Evolutionary conservation across 257 asterid species (phyloP), one percentile per base, ranked within the genome.

Genomic region (Echium plantagineum): DNA sequence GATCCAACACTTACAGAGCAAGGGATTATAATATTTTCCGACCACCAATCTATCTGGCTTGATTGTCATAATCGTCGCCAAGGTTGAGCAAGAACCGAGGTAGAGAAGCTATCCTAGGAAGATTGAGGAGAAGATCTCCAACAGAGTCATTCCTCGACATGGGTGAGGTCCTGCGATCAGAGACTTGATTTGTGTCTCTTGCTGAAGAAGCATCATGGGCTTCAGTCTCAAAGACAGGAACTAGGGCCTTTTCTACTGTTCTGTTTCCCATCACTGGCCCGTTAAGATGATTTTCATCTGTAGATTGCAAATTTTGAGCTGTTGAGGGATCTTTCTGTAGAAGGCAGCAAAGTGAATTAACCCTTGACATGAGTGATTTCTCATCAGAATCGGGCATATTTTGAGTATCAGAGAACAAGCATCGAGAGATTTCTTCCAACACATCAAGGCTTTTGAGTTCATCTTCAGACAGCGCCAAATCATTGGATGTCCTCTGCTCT

Each of bases 271-370:
- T 64, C 52, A 52, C n/a, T 3, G 80, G 35, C 15, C 32, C 10
- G 64, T 73, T 73, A 19, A 58, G 60, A 52, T 18, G 22, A 60
- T 62, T 42, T 4, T 79, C 85, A 18, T 69, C 65, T 49, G 49
- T 78, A 51, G 52, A 31, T 13, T 54, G 73, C 24, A 38, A 7
- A 16, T 31, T 49, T 31, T 84, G 61, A 46, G 59, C 76, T n/a
- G 73, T 52, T 16, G 72, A 58, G 15, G 81, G 56, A 38, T 87
- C 98, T 71, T 86, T 89, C 78, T 89, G 97, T 63, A 93, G 80
- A 69, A 89, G 95, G 65, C 94, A 85, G 83, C 99, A 89, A 5
- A 93, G 95, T 31, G 99, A 93, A 66, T 89, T 83, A 63, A 93
- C 97, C 73, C 99, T 75, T 15, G 97, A 68, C 93, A 89, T 81